Evolutionary conservation across 495 filamentous ascomycete genomes (phyloP).

Genomic region (Glarea lozoyensis): DNA sequence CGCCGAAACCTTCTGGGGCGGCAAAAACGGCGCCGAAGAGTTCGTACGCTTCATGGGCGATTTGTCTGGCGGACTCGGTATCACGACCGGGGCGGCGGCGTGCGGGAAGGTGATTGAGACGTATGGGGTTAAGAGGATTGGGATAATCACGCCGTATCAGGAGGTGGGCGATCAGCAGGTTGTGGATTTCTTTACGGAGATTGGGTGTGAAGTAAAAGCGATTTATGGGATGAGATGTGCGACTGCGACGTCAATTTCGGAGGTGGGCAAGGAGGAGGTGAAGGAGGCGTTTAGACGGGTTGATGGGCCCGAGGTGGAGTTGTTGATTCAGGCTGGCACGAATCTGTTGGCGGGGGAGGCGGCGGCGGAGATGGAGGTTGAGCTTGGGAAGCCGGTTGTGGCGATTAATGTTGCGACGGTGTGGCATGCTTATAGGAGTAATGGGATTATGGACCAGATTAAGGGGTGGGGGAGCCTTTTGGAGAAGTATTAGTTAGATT

Average conservation of each 20-base stretch:
- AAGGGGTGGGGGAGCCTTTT: constrained; percentile 5
- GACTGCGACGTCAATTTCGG: constrained; percentile 5
- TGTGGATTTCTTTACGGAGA: constrained; percentile 12
- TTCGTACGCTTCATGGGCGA: constrained; percentile 5
- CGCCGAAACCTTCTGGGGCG: constrained; percentile 10
- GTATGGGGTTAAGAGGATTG: constrained; percentile 6
- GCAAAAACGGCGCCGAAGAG: constrained; percentile 1
- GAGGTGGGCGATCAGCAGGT: constrained; percentile 8
- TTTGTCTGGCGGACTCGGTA: constrained; percentile 2
- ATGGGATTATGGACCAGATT: constrained; percentile 8
- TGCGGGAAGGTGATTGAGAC: constrained; percentile 5
- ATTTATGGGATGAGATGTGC: constrained; percentile 7
- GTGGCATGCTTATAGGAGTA: constrained; percentile 12
- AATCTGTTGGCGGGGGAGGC: constrained; percentile 7
- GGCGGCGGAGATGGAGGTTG: constrained; percentile 6
- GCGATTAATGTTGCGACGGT: constrained; percentile 11
- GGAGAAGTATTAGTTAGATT: constrained; percentile 4
- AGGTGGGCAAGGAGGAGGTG: background rate
- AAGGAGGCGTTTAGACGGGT: background rate
- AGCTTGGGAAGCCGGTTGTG: constrained; percentile 10
- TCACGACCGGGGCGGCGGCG: constrained; percentile 6
- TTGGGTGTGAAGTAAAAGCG: constrained; percentile 4
- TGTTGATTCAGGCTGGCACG: constrained; percentile 10
- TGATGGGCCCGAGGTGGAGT: constrained; percentile 4
- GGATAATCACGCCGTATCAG: constrained; percentile 8